Evolutionary conservation across 768 basidiomycete species (phyloP).

Genomic region (Pisolithus orientalis): DNA sequence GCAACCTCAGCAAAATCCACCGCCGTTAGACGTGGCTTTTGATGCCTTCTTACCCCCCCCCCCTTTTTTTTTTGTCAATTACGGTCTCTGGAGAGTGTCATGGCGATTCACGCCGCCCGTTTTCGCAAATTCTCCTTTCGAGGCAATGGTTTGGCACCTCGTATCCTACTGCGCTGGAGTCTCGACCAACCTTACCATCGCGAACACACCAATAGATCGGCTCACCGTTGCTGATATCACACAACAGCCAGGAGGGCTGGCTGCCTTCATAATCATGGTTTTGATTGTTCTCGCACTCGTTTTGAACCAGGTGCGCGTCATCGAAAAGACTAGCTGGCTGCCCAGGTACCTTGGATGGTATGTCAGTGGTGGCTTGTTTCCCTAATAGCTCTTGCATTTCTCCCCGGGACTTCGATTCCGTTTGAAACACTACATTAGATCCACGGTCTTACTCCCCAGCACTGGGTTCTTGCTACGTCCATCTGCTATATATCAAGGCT

Average conservation of each 20-base stretch:
- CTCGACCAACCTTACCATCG: constrained; percentile 64
- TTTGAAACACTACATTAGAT: constrained; percentile 78
- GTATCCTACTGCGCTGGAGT: constrained; percentile 76
- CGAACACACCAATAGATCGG: constrained; percentile 69
- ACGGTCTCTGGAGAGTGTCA: constrained; percentile 73
- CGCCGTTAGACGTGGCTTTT: constrained; percentile 67
- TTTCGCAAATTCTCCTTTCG: constrained; percentile 63
- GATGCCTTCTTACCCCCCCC: constrained; percentile 67
- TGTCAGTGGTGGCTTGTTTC: constrained; percentile 55
- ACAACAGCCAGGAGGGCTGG: constrained; percentile 60
- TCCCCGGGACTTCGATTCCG: constrained; percentile 70
- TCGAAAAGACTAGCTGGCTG: constrained; percentile 81
- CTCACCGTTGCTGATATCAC: constrained; percentile 65
- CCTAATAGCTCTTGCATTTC: constrained; percentile 53
- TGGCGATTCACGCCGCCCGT: constrained; percentile 69
- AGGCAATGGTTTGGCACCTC: constrained; percentile 68
- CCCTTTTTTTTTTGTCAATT: constrained; percentile 67
- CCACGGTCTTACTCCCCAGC: constrained; percentile 67
- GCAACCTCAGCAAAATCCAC: constrained; percentile 61
- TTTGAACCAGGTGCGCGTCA: constrained; percentile 74
- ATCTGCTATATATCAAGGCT: constrained; percentile 75
- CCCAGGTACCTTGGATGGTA: constrained; percentile 75
- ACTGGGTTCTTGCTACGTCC: constrained; percentile 78
- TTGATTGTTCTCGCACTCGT: constrained; percentile 53
- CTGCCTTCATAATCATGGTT: constrained; percentile 61